Base-by-base conservation (phyloP, 768 basidiomycete genomes). In the Boletus reticulatus region DNA sequence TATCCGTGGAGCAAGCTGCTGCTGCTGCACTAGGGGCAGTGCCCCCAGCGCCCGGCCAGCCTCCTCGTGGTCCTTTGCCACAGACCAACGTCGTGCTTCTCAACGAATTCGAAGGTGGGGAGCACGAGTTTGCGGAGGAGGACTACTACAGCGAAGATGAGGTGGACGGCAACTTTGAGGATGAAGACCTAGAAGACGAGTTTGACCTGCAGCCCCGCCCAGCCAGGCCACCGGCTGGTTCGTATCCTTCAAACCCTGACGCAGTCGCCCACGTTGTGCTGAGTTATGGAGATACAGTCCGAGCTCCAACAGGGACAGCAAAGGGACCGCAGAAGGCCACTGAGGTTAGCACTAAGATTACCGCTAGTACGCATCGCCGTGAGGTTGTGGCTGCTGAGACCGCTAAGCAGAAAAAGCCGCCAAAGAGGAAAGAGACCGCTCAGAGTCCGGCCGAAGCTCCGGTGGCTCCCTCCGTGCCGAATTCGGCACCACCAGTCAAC, bases 81-180 rank as follows among this genome's bases (percentile, higher is more conserved):
- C 67, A 67, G 56, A 59, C 69, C 19, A 74, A 71, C 54, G 75
- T 74, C 36, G 72, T 76, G 59, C 71, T 77, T 56, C 64, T 72
- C 49, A 68, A 75, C 52, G 75, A 75, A 53, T 77, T 69, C 55
- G 72, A 69, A 41, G 65, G 64, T 39, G 71, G 66, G 41, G 72
- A 72, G 53, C 69, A 73, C 51, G 72, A 71, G 50, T 72, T 72
- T 53, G 69, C 46, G 24, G 77, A 73, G 53, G 79, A 77, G 45
- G 76, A 75, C 48, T 73, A 80, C 62, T 76, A 73, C 68, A 80
- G 78, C 62, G 79, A 76, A 52, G 78, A 81, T 56, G 77, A 75
- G 32, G 72, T 68, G 50, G 78, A 78, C 60, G 76, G 75, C 50
- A 67, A 74, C 52, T 70, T 71, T 60, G 77, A 75, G 61, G 75